phyloP scores from a whole-genome alignment of 352 stramenopile species.

The Phytophthora pisi region DNA sequence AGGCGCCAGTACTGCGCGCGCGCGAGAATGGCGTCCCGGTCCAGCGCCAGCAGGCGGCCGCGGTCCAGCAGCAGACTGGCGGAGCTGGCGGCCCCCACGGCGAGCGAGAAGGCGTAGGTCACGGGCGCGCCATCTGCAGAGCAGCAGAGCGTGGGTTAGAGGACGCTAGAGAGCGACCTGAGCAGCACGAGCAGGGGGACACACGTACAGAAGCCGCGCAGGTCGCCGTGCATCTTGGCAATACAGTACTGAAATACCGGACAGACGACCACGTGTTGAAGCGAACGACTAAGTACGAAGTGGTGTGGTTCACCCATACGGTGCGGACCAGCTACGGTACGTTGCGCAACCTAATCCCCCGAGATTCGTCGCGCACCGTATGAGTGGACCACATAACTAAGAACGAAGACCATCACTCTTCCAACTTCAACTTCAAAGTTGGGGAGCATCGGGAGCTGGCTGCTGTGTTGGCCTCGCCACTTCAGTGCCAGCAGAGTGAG shows the following conservation, averaged over 20 bases:
- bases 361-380: too few relatives aligned
- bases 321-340: too few relatives aligned
- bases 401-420: too few relatives aligned
- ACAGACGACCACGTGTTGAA: constrained; percentile 21
- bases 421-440: too few relatives aligned
- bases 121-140: constrained; percentile 74
- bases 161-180: not conserved
- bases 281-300: too few relatives aligned
- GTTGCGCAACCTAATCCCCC: too few relatives aligned
- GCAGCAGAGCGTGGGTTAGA: not conserved
- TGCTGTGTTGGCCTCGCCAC: too few relatives aligned
- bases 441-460: too few relatives aligned
- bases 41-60: constrained; percentile 49
- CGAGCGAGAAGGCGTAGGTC: constrained; percentile 78
- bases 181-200: constrained; percentile 17
- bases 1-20: constrained; percentile 77
- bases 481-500: too few relatives aligned
- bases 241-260: not conserved
- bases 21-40: constrained; percentile 60
- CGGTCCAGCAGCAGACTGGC: constrained; percentile 70
- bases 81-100: constrained; percentile 67
- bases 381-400: too few relatives aligned
- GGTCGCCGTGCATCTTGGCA: constrained; percentile 68
- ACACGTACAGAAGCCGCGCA: constrained; percentile 82
- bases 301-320: too few relatives aligned